Base-by-base conservation (phyloP, 331 rosid species). In the Phaseolus coccineus region DNA sequence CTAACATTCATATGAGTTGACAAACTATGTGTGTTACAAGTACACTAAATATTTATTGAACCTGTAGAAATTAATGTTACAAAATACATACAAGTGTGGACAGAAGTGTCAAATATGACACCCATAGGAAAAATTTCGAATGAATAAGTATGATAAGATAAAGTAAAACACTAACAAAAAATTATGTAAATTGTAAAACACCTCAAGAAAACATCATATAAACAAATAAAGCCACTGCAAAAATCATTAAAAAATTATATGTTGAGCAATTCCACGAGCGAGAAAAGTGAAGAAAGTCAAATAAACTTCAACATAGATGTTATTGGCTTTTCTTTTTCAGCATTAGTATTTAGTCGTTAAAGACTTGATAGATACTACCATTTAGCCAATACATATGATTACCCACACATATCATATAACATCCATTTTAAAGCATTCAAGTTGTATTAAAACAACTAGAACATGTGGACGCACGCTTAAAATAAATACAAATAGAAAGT, bases 1-100 rank as follows among this genome's bases (percentile, higher is more conserved):
- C 75, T 28, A 75, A 37, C 35, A 57, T 47, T 25, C 42, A 50
- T 57, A 40, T 5, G 46, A 39, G 76, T 48, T 35, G 71, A 74
- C 46, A 50, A 37, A 47, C 56, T 66, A 12, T 16, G 10, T 15
- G 6, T 14, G 8, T 75, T 58, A 33, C 39, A 73, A 42, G 22
- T 19, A 39, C 53, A 42, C 28, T 25, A 61, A 40, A n/a, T 25
- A 33, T 10, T 31, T 16, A 55, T 4, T 14, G 39, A 81, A 42
- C 52, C 28, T 0, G 12, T 39, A 58, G 9, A 51, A 48, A 52
- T 31, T 46, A 44, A 19, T 33, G 14, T 63, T 1, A 46, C 25
- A 33, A 63, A 2, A 11, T n/a, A 42, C 6, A 6, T 35, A 35
- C 40, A 35, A 35, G 40, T 35, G 40, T 35, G 40, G 8, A 19